Evolutionary conservation across 345 rosid genomes (phyloP).

Genomic region (Noccaea bulbosa): DNA sequence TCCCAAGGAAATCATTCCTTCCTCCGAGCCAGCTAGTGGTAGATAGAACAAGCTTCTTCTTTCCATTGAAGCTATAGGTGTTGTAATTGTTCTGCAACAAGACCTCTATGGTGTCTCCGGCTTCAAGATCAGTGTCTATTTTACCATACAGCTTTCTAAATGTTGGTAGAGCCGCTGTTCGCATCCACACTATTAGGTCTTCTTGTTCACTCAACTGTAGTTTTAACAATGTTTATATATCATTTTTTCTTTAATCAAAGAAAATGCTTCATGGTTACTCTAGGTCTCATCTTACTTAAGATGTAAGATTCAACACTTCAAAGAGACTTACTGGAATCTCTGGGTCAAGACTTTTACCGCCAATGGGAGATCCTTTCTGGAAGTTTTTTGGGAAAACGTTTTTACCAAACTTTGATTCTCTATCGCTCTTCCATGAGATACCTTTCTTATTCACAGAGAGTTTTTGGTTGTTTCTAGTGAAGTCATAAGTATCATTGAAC

Average conservation of each 20-base stretch:
- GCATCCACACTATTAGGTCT: conserved; percentile 95
- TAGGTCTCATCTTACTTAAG: not conserved
- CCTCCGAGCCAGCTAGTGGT: conserved; percentile 92
- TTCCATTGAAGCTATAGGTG: conserved; percentile 84
- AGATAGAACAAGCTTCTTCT: conserved; percentile 89
- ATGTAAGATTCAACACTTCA: not conserved
- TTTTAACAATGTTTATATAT: not conserved
- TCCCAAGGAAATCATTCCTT: conserved; percentile 58
- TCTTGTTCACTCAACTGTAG: conserved; percentile 84
- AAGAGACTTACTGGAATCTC: conserved; percentile 59
- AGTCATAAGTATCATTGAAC: conserved; percentile 81
- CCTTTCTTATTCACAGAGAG: conserved; percentile 61
- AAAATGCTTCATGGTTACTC: not conserved
- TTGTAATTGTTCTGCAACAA: conserved; percentile 66
- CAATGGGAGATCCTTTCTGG: conserved; percentile 57
- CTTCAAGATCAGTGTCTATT: conserved; percentile 72
- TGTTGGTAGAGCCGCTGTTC: conserved; percentile 93
- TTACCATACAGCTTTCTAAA: conserved; percentile 89
- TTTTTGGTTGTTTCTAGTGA: conserved; percentile 48
- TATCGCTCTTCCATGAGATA: conserved; percentile 92
- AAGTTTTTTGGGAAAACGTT: conserved; percentile 75
- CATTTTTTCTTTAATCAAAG: conserved; percentile 1
- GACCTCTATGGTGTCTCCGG: conserved; percentile 57
- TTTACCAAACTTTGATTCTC: conserved; percentile 80
- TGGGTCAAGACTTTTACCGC: conserved; percentile 53